Percentiles rank a stretch among this genome's conserved stretches.
Conservation (phyloP, 2,329 filamentous ascomycete genomes). For the Cadophora malorum region DNA sequence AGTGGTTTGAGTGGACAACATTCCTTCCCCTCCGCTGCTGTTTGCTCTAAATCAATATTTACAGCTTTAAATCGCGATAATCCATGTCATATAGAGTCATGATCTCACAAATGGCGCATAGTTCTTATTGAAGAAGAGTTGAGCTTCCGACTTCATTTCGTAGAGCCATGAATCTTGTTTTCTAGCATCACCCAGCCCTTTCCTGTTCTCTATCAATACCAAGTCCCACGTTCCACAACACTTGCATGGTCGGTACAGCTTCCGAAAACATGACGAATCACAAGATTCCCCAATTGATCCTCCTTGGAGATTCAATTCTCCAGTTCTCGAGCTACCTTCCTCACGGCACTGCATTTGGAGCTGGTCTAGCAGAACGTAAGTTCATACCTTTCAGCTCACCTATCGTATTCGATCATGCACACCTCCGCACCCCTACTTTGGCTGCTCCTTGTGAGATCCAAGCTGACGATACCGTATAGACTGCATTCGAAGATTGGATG, state of each 20-base stretch:
- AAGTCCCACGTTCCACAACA: neutral
- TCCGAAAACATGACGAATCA: constrained; percentile 26
- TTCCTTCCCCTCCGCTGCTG: neutral
- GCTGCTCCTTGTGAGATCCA: neutral
- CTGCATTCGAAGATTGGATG: constrained; percentile 79
- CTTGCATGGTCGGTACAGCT: neutral
- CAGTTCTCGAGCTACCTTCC: constrained; percentile 67
- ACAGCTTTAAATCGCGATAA: neutral
- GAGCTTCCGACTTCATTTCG: neutral
- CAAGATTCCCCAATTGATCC: constrained; percentile 73
- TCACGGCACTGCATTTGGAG: constrained; percentile 76
- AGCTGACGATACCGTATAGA: constrained; percentile 53
- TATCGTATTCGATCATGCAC: neutral
- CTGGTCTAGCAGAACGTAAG: constrained; percentile 57
- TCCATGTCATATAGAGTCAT: neutral
- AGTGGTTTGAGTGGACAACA: neutral
- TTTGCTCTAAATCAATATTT: neutral
- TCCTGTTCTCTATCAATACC: neutral
- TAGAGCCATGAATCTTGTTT: neutral
- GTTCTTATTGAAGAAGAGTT: no score
- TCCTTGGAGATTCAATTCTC: constrained; percentile 91
- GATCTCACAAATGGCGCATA: no score
- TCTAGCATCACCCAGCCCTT: neutral
- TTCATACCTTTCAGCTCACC: constrained; percentile 6
- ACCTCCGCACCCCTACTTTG: neutral